Base-by-base conservation (phyloP, 805 yeast genomes). In the Wickerhamiella cacticola region DNA sequence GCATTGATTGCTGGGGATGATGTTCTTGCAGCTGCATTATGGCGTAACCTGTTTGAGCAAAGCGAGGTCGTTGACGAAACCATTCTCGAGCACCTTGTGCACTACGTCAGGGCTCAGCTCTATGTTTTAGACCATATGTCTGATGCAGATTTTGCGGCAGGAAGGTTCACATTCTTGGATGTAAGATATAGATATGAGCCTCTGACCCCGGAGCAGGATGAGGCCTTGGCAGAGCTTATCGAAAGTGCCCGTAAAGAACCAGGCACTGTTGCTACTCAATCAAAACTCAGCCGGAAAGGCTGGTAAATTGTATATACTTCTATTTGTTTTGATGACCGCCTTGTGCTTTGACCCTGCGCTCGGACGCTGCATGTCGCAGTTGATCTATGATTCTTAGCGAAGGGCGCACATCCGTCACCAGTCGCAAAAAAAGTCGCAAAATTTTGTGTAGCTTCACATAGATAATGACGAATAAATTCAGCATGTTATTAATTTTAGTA, bases 121-220 rank as follows among this genome's bases (percentile, higher is more conserved):
- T 92, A 88, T 60, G 89, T 92, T 13, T 68, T 92, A 59, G 82
- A 82, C 61, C 79, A 80, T 62, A 76, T 86, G 72, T 75, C 86
- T 26, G 98, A 92, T 63, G 73, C 94, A 56, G 95, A 89, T 55
- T 89, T 92, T 68, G 96, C 94, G 1, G 77, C 83, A 55, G 98
- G 98, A 26, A 77, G 79, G 56, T 87, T 88, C 64, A 73, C 72
- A 48, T 92, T 92, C 66, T 82, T 85, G 34, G 78, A 88, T 9
- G 94, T 96, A 10, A 76, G 80, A 61, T 78, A 79, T 60, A 74
- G 80, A 3, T 94, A 89, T 43, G 78, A 74, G 55, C 82, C 81
- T 18, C 69, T 87, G 55, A 76, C 86, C 0, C 65, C 67, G 38
- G 76, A 75, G 42, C 87, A 86, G 65, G 82, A 53, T 41, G 54